phyloP scores from a whole-genome alignment of 108 stramenopile species.

The Aurantiochytrium sp. region DNA sequence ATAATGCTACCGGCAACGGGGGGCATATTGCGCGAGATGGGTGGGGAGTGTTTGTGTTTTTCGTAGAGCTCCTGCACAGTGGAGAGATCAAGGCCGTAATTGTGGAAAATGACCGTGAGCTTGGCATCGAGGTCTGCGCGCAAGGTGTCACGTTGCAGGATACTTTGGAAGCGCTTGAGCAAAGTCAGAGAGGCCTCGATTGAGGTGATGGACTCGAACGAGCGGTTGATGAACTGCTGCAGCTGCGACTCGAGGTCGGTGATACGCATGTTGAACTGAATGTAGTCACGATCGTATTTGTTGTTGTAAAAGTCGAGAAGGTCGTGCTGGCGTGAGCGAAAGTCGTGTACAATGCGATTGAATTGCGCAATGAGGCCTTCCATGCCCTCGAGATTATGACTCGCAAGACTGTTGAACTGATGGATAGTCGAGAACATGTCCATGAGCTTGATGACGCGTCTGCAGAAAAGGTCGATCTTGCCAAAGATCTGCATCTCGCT shows the following conservation, averaged over 20 bases:
- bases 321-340: constrained; percentile 47
- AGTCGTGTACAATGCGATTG: constrained; percentile 33
- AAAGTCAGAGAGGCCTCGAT: constrained; percentile 48
- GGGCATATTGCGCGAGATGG: constrained; percentile 52
- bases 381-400: constrained; percentile 40
- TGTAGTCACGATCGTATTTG: constrained; percentile 57
- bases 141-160: constrained; percentile 49
- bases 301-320: constrained; percentile 52
- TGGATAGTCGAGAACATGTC: constrained; percentile 55
- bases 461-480: constrained; percentile 54
- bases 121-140: constrained; percentile 45
- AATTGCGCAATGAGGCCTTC: constrained; percentile 36
- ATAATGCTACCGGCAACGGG: constrained; percentile 58
- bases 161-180: constrained; percentile 43
- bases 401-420: constrained; percentile 39
- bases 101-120: constrained; percentile 51
- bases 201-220: constrained; percentile 47
- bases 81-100: constrained; percentile 49
- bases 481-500: constrained; percentile 53
- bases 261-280: constrained; percentile 57
- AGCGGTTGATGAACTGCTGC: constrained; percentile 50
- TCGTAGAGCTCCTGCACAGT: constrained; percentile 54
- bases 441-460: constrained; percentile 55
- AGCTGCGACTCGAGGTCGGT: constrained; percentile 45
- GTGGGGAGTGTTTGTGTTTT: constrained; percentile 45